A percentile compares a stretch with the other conserved stretches of the same genome.
phyloP scores from a whole-genome alignment of 192 early-diverging fungal species.

The Lunasporangiospora selenospora region DNA sequence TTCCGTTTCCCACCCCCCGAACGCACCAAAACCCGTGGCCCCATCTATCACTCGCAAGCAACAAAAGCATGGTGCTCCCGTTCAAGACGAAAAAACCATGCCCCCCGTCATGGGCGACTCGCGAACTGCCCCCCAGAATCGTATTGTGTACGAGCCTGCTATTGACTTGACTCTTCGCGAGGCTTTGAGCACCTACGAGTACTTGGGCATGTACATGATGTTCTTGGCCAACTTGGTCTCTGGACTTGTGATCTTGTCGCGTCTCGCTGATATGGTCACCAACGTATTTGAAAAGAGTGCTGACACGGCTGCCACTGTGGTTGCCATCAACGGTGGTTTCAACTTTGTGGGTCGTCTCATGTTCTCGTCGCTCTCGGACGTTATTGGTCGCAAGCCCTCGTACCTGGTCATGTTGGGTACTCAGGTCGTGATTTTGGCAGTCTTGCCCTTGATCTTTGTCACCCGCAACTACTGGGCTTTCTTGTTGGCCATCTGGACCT shows the following conservation, averaged over 20 bases:
- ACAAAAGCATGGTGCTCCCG: slow-evolving; percentile 33
- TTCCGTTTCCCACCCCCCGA: slow-evolving; percentile 70
- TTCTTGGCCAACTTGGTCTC: slow-evolving; percentile 69
- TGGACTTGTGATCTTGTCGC: slow-evolving; percentile 67
- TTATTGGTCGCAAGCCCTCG: slow-evolving; percentile 68
- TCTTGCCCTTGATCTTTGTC: slow-evolving; percentile 65
- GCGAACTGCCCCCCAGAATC: slow-evolving; percentile 55
- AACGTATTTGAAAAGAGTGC: slow-evolving; percentile 59
- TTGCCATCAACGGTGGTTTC: slow-evolving; percentile 66
- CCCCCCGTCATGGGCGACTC: slow-evolving; percentile 57
- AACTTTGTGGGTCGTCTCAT: slow-evolving; percentile 66
- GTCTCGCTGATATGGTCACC: slow-evolving; percentile 61
- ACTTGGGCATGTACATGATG: slow-evolving; percentile 64
- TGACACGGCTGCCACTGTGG: slow-evolving; percentile 57
- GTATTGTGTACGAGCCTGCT: slow-evolving; percentile 43
- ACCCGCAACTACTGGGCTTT: slow-evolving; percentile 63
- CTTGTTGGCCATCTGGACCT: slow-evolving; percentile 62
- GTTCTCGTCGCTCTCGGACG: slow-evolving; percentile 63
- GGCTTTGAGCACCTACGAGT: slow-evolving; percentile 64
- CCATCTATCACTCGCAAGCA: slow-evolving; percentile 51
- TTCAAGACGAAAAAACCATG: slow-evolving; percentile 42
- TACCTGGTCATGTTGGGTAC: slow-evolving; percentile 64
- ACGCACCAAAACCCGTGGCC: slow-evolving; percentile 62
- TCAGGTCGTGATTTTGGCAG: slow-evolving; percentile 63
- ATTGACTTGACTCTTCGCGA: slow-evolving; percentile 61